Percentiles rank a stretch among this genome's conserved stretches.
Conservation (phyloP, 1,284 basidiomycete genomes). For the Heterobasidion irregulare region DNA sequence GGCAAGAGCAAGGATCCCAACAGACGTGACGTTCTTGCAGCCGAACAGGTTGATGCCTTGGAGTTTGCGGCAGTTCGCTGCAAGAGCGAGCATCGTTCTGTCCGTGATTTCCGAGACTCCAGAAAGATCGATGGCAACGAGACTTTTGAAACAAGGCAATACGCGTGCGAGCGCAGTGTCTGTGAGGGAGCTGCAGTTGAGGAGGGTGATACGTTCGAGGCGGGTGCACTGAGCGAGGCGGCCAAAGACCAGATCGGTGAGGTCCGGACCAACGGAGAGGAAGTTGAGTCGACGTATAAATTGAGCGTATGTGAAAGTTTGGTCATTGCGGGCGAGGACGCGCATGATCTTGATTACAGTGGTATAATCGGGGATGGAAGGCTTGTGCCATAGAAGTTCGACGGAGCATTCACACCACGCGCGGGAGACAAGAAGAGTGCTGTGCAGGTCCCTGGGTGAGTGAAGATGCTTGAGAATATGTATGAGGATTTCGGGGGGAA, state of each 20-base stretch:
- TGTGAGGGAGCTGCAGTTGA: slow-evolving; percentile 72
- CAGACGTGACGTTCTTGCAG: slow-evolving; percentile 78
- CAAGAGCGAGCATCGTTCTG: slow-evolving; percentile 63
- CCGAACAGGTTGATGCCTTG: slow-evolving; percentile 92
- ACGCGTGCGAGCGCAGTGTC: slow-evolving; percentile 63
- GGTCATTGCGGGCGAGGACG: slow-evolving; percentile 48
- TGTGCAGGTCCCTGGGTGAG: slow-evolving; percentile 65
- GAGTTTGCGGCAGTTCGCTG: slow-evolving; percentile 62
- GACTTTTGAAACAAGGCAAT: slow-evolving; percentile 62
- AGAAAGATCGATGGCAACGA: slow-evolving; percentile 88
- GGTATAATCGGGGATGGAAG: slow-evolving; percentile 62
- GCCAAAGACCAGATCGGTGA: slow-evolving; percentile 75
- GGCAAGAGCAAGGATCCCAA: slow-evolving; percentile 74
- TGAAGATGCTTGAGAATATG: slow-evolving; percentile 86
- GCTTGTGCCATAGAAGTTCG: slow-evolving; percentile 93
- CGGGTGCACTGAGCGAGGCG: slow-evolving; percentile 73
- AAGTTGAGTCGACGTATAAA: slow-evolving; percentile 94
- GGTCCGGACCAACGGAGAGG: slow-evolving; percentile 59
- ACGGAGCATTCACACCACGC: slow-evolving; percentile 95
- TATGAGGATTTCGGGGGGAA: slow-evolving; percentile 91
- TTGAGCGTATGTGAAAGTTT: slow-evolving; percentile 82
- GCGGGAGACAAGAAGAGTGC: slow-evolving; percentile 77
- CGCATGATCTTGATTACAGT: slow-evolving; percentile 76
- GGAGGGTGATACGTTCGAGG: slow-evolving; percentile 88
- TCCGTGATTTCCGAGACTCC: slow-evolving; percentile 68